Conservation (phyloP, 257 asterid genomes). For the Gynochthodes officinalis region DNA sequence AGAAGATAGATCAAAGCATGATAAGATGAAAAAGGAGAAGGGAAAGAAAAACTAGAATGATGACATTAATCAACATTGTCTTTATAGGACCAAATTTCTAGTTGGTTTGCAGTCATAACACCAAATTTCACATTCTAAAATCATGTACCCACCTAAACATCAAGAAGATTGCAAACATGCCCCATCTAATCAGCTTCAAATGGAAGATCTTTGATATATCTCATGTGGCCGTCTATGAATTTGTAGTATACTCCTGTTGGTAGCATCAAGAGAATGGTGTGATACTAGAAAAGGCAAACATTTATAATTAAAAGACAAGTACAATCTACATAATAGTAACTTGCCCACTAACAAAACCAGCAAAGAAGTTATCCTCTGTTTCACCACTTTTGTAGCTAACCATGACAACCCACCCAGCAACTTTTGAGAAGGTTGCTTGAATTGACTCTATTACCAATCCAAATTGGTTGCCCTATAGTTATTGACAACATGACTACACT, state of each 20-base stretch:
- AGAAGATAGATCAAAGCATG: too few species aligned
- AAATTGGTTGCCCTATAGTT: slow-evolving; percentile 83
- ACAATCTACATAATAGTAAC: slow-evolving; percentile 23
- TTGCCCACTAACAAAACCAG: slow-evolving; percentile 98
- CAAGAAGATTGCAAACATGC: slow-evolving; percentile 64
- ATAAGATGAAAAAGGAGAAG: too few species aligned
- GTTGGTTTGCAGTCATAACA: not conserved
- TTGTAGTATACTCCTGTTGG: slow-evolving; percentile 73
- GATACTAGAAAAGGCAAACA: slow-evolving; percentile 42
- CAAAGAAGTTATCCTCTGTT: slow-evolving; percentile 94
- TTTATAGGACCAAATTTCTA: not conserved
- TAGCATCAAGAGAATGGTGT: slow-evolving; percentile 72
- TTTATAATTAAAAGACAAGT: not conserved
- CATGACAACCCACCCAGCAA: slow-evolving; percentile 99
- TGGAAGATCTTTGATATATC: slow-evolving; percentile 75
- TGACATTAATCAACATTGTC: too few species aligned
- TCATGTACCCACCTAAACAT: slow-evolving; percentile 62
- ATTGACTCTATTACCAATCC: slow-evolving; percentile 91
- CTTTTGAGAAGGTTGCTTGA: slow-evolving; percentile 92
- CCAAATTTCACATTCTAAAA: slow-evolving; percentile 12
- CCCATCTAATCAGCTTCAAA: slow-evolving; percentile 64
- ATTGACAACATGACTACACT: not conserved
- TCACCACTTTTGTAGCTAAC: slow-evolving; percentile 98
- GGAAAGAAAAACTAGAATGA: not conserved
- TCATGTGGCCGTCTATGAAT: slow-evolving; percentile 72